Percentiles rank a stretch among this genome's conserved stretches.
These are phyloP conservation scores for Scopulariopsis brevicaulis DNA, from an alignment of 2,329 filamentous ascomycete species.

Conservation along the genomic window DNA sequence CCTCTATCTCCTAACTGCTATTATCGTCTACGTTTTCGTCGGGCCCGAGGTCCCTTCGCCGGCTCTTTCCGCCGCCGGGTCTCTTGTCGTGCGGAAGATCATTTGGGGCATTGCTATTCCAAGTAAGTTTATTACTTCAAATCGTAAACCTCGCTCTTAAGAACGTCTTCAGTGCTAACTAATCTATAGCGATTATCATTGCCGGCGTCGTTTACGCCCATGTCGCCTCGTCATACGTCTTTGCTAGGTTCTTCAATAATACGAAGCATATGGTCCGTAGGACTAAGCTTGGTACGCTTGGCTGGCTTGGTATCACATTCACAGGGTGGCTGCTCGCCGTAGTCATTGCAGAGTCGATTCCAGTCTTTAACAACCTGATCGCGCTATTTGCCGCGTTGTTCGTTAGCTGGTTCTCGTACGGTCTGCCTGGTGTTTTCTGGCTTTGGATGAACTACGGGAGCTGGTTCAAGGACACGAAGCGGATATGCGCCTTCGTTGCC, in stretches of 20 bases:
- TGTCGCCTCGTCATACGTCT: slow-evolving; percentile 16
- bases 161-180: neutral
- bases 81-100: slow-evolving; percentile 18
- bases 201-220: slow-evolving; percentile 6
- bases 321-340: slow-evolving; percentile 24
- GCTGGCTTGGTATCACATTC: slow-evolving; percentile 10
- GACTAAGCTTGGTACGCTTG: slow-evolving; percentile 14
- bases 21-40: slow-evolving; percentile 18
- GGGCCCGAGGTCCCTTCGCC: slow-evolving; percentile 17
- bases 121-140: slow-evolving; percentile 3
- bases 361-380: slow-evolving; percentile 17
- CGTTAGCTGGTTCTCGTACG: slow-evolving; percentile 21
- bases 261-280: slow-evolving; percentile 17
- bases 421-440: slow-evolving; percentile 23
- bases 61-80: slow-evolving; percentile 16
- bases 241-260: slow-evolving; percentile 16
- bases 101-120: slow-evolving; percentile 18
- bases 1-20: slow-evolving; percentile 16
- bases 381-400: slow-evolving; percentile 17
- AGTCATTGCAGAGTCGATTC: slow-evolving; percentile 7
- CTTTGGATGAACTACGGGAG: slow-evolving; percentile 20
- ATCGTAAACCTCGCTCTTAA: too few relatives aligned
- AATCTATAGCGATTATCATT: slow-evolving; percentile 17
- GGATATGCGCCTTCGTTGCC: slow-evolving; percentile 16
- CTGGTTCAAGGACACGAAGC: slow-evolving; percentile 21